A percentile compares a stretch with the other conserved stretches of the same genome.
Conservation (phyloP, 805 yeast genomes). For the Saturnispora mendoncae region DNA sequence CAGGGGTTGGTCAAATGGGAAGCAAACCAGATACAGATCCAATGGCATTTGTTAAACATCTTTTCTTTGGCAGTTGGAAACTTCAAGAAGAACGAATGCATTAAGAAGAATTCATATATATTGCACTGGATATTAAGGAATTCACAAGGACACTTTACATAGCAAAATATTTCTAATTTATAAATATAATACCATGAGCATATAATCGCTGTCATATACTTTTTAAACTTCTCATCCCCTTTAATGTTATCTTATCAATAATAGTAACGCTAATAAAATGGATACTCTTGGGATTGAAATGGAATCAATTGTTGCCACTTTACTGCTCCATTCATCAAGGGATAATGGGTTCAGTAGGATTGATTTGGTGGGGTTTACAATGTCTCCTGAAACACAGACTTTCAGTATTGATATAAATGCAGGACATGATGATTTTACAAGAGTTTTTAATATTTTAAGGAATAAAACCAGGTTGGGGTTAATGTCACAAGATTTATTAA, state of each 20-base stretch:
- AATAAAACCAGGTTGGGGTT: too few relatives aligned
- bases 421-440: too few relatives aligned
- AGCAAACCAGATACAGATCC: slow-evolving; percentile 34
- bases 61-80: slow-evolving; percentile 63
- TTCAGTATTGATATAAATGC: too few relatives aligned
- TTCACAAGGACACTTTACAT: too few relatives aligned
- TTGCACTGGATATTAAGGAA: background rate
- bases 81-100: slow-evolving; percentile 19
- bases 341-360: background rate
- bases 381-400: too few relatives aligned
- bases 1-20: slow-evolving; percentile 67
- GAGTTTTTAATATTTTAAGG: too few relatives aligned
- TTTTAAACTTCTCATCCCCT: too few relatives aligned
- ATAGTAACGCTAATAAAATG: background rate
- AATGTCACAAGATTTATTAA: too few relatives aligned
- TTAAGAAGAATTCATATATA: background rate
- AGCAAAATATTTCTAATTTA: too few relatives aligned
- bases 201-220: too few relatives aligned
- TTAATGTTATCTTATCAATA: background rate
- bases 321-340: background rate
- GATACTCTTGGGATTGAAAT: background rate
- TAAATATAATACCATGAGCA: too few relatives aligned
- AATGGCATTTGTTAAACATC: slow-evolving; percentile 52
- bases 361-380: background rate
- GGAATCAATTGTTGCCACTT: background rate